Percentiles rank a stretch among this genome's conserved stretches.
These are phyloP conservation scores for Phytophthora capsici DNA, from an alignment of 352 stramenopile genomes.

Conservation along the genomic window DNA sequence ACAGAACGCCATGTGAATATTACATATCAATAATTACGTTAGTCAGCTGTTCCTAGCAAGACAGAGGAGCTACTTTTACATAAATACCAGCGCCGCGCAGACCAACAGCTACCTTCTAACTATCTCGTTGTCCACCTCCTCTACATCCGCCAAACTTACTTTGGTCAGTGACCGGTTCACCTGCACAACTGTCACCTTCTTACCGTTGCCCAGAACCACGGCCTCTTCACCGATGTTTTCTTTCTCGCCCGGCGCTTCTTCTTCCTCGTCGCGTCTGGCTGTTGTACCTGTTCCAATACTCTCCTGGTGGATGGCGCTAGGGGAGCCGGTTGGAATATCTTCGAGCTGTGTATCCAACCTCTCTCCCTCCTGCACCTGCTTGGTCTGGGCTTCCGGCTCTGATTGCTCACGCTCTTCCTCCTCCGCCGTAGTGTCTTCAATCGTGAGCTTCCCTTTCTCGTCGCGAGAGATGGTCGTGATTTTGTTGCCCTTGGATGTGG, in stretches of 20 bases:
- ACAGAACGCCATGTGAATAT: no score
- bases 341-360: conserved; percentile 19
- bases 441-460: conserved; percentile 79
- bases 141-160: conserved; percentile 38
- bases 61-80: conserved; percentile 8
- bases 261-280: conserved; percentile 14
- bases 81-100: conserved; percentile 32
- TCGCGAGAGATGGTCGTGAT: conserved; percentile 75
- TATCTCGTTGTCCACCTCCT: conserved; percentile 22
- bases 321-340: conserved; percentile 43
- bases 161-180: conserved; percentile 49
- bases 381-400: background rate
- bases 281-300: conserved; percentile 16
- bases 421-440: conserved; percentile 48
- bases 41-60: conserved; percentile 17
- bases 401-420: conserved; percentile 5
- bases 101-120: conserved; percentile 23
- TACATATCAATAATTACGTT: conserved; percentile 8
- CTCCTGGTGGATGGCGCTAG: conserved; percentile 18
- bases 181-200: conserved; percentile 59
- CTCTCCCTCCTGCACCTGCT: conserved; percentile 14
- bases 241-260: background rate
- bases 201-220: conserved; percentile 38
- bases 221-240: conserved; percentile 23
- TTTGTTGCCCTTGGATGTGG: conserved; percentile 65